Conservation (phyloP, 2,329 filamentous ascomycete species). For the Arthrobotrys megalospora region DNA sequence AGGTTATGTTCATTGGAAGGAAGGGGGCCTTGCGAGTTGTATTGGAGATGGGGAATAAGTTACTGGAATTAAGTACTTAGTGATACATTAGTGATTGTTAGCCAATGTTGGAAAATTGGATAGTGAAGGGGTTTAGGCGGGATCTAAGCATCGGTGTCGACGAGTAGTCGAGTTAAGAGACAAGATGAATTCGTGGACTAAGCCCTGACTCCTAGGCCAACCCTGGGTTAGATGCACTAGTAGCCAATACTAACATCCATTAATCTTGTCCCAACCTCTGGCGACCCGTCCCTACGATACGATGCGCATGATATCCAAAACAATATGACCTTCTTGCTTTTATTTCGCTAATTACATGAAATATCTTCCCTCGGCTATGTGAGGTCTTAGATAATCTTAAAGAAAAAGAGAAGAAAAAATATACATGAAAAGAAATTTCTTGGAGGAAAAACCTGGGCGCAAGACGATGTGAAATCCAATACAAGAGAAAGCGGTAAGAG, state of each 20-base stretch:
- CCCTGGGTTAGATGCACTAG: conserved; percentile 9
- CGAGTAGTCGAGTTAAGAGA: conserved; percentile 16
- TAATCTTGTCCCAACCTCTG: conserved; percentile 5
- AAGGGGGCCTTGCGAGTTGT: conserved; percentile 16
- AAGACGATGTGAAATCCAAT: conserved; percentile 27
- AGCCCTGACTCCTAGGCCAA: neutral
- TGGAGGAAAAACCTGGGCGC: conserved; percentile 7
- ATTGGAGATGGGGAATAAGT: conserved; percentile 2
- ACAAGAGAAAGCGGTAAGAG: conserved; percentile 32
- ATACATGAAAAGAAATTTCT: conserved; percentile 30
- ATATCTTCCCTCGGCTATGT: conserved; percentile 32
- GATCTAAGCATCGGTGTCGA: conserved; percentile 21
- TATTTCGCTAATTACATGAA: conserved; percentile 53
- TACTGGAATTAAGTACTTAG: conserved; percentile 16
- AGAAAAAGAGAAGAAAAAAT: conserved; percentile 23
- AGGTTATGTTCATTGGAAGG: conserved; percentile 11
- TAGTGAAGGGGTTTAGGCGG: conserved; percentile 9
- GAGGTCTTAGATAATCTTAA: conserved; percentile 20
- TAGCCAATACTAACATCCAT: conserved; percentile 8
- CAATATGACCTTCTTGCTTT: conserved; percentile 33
- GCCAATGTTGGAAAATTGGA: conserved; percentile 22
- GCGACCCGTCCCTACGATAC: conserved; percentile 18
- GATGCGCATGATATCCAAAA: conserved; percentile 22
- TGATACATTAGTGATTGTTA: conserved; percentile 25
- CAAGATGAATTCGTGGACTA: conserved; percentile 6